Conservation (phyloP, 1,284 basidiomycete species). For the Ganoderma meredithae region DNA sequence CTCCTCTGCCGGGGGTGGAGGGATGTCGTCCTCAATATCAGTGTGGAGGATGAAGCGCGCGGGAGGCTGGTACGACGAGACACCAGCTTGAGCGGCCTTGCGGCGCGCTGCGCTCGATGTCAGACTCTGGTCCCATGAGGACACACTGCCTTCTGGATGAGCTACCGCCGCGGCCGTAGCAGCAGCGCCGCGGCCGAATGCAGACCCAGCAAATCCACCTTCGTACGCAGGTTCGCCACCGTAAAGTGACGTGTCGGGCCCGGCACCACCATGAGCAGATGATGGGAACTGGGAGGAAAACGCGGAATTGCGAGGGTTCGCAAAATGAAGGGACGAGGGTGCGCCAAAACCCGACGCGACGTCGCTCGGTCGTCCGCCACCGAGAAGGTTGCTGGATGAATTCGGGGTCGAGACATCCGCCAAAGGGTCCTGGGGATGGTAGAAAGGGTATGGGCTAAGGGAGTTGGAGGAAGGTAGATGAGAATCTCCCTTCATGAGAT, state of each 20-base stretch:
- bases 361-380: slow-evolving; percentile 13
- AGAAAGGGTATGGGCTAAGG: slow-evolving; percentile 30
- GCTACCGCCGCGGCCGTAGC: not conserved
- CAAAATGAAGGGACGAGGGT: slow-evolving; percentile 16
- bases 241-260: slow-evolving; percentile 15
- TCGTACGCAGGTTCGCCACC: slow-evolving; percentile 13
- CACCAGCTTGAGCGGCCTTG: slow-evolving; percentile 61
- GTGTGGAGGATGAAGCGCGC: slow-evolving; percentile 75
- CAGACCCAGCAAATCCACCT: slow-evolving; percentile 3
- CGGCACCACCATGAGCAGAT: slow-evolving; percentile 10
- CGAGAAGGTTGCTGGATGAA: slow-evolving; percentile 25
- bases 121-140: slow-evolving; percentile 30
- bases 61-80: slow-evolving; percentile 47
- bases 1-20: slow-evolving; percentile 53
- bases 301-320: slow-evolving; percentile 12
- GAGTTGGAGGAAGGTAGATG: slow-evolving; percentile 19
- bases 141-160: slow-evolving; percentile 21
- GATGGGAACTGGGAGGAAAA: slow-evolving; percentile 17
- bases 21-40: slow-evolving; percentile 64
- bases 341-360: slow-evolving; percentile 9
- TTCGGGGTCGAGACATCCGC: slow-evolving; percentile 17
- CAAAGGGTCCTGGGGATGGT: slow-evolving; percentile 14
- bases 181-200: not conserved
- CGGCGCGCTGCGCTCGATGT: slow-evolving; percentile 49
- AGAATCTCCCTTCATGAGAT: slow-evolving; percentile 26